Conservation (phyloP, 371 early-diverging fungal species). For the Mortierella polycephala region DNA sequence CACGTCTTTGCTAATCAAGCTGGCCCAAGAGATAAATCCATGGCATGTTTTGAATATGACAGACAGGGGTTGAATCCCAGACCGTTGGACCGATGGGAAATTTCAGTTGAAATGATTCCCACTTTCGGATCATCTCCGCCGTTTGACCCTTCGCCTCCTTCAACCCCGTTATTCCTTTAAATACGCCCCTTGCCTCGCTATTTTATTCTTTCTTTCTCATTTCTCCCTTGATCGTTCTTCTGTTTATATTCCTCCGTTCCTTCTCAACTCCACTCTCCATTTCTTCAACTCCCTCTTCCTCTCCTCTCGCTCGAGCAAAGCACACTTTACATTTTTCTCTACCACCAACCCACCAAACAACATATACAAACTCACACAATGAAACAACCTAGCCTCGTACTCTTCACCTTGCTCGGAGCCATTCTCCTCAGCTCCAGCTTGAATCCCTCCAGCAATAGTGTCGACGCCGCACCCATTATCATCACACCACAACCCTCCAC, state of each 20-base stretch:
- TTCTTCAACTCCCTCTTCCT: neutral
- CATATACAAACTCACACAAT: neutral
- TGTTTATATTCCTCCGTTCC: neutral
- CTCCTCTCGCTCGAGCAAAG: neutral
- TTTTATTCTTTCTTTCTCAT: no score
- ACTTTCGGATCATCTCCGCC: no score
- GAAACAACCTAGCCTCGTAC: slow-evolving; percentile 11
- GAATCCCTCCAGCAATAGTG: neutral
- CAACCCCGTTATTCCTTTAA: no score
- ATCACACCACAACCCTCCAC: neutral
- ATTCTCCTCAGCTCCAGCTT: slow-evolving; percentile 11
- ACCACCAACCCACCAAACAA: neutral
- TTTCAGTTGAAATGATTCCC: no score
- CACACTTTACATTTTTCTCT: neutral
- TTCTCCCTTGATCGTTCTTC: neutral
- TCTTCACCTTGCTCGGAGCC: slow-evolving; percentile 24
- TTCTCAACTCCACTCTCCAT: neutral
- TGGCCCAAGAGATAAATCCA: no score
- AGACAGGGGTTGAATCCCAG: no score
- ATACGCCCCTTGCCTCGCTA: no score
- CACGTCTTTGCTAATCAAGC: no score
- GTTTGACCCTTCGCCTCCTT: no score
- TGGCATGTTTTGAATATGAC: no score
- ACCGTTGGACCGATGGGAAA: no score
- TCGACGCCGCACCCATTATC: slow-evolving; percentile 7